phyloP scores from a whole-genome alignment of 202 grass and related monocot species.

The Digitaria exilis region DNA sequence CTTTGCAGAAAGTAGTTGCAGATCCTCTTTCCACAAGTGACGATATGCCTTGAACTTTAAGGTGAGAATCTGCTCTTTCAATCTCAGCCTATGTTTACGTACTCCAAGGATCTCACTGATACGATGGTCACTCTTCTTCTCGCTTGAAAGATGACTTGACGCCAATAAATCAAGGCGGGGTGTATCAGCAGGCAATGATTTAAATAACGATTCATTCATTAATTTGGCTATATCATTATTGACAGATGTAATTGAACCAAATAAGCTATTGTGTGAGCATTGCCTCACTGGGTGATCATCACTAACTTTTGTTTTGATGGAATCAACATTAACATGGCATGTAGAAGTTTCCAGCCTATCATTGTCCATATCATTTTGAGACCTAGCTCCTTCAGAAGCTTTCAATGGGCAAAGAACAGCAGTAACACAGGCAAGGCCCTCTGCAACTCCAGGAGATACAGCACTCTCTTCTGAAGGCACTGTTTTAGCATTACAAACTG shows the following conservation, averaged over 20 bases:
- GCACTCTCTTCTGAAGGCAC: conserved; percentile 51
- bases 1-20: conserved; percentile 59
- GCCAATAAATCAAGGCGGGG: conserved; percentile 46
- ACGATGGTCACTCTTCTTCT: conserved; percentile 44
- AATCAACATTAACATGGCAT: conserved; percentile 40
- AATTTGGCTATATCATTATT: conserved; percentile 52
- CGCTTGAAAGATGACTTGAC: conserved; percentile 38
- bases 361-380: conserved; percentile 29
- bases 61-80: conserved; percentile 80
- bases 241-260: conserved; percentile 44
- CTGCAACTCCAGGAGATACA: conserved; percentile 29
- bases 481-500: conserved; percentile 34
- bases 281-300: conserved; percentile 9
- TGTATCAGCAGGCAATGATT: conserved; percentile 42
- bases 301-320: conserved; percentile 11
- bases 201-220: conserved; percentile 45
- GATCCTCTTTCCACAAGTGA: conserved; percentile 87
- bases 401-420: conserved; percentile 36
- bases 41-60: conserved; percentile 81
- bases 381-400: conserved; percentile 13
- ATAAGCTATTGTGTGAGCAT: conserved; percentile 49
- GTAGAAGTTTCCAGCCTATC: conserved; percentile 29
- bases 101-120: conserved; percentile 62
- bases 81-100: conserved; percentile 53
- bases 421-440: background rate